Evolutionary conservation across 78 protist genomes (phyloP).

Genomic region (Speleostelium caveatum): DNA sequence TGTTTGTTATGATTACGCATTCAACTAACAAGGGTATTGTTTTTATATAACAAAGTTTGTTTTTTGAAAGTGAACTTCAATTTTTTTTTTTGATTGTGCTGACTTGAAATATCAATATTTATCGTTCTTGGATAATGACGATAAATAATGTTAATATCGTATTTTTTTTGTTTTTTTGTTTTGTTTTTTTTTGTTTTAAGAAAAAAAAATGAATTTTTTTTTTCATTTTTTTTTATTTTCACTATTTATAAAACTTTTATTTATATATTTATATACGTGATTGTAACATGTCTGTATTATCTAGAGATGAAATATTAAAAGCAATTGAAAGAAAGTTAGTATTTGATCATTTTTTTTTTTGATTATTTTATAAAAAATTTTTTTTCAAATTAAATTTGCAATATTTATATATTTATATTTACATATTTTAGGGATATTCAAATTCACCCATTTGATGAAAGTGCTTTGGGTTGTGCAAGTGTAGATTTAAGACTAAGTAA

Average conservation of each 20-base stretch:
- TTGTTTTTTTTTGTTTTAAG: too few species aligned
- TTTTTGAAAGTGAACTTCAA: too few species aligned
- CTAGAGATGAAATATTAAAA: slow-evolving; percentile 72
- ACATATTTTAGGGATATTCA: slow-evolving; percentile 67
- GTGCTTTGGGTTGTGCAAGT: slow-evolving; percentile 81
- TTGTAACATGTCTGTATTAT: slow-evolving; percentile 65
- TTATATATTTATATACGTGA: too few species aligned
- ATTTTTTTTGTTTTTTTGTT: too few species aligned
- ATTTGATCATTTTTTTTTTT: background rate
- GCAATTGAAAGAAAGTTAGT: slow-evolving; percentile 48
- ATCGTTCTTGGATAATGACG: too few species aligned
- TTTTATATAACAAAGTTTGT: too few species aligned
- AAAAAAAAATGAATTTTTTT: background rate
- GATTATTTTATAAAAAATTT: background rate
- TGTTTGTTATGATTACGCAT: too few species aligned
- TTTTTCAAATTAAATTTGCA: background rate
- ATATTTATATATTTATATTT: background rate
- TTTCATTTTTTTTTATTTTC: background rate
- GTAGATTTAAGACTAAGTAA: slow-evolving; percentile 86
- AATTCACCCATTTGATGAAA: slow-evolving; percentile 68
- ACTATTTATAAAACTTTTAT: too few species aligned
- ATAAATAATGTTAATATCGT: too few species aligned
- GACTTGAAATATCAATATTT: too few species aligned
- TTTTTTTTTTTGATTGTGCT: too few species aligned
- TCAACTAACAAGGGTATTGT: too few species aligned